These are phyloP conservation scores for Dittrichia graveolens DNA, from an alignment of 129 eudicot species.

Conservation along the genomic window DNA sequence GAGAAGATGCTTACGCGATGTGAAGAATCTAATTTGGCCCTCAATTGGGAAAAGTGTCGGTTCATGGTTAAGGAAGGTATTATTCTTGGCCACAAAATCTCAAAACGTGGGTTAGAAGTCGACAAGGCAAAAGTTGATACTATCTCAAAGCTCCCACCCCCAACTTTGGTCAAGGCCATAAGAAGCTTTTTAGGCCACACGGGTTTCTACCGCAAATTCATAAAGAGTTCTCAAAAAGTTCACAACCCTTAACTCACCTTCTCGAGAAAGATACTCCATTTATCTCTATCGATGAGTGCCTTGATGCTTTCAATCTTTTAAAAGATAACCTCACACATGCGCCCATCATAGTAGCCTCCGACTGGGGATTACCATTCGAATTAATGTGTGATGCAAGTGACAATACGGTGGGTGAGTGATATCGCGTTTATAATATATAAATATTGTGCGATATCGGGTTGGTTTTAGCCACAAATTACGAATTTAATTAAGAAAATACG, in stretches of 20 bases:
- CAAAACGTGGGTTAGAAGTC: no score
- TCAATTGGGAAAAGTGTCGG: no score
- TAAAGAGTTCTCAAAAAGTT: conserved; percentile 6
- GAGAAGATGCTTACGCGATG: no score
- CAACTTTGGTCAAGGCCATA: not conserved
- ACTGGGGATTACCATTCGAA: not conserved
- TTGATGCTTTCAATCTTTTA: not conserved
- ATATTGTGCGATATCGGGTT: no score
- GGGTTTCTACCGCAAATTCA: not conserved
- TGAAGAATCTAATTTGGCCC: no score
- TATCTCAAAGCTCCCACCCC: not conserved
- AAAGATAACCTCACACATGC: not conserved
- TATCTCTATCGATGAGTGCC: not conserved
- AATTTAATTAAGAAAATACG: no score
- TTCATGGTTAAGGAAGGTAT: no score
- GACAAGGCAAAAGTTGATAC: not conserved
- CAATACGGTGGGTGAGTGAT: not conserved
- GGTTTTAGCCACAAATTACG: no score
- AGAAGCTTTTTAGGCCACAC: not conserved
- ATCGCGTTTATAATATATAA: no score
- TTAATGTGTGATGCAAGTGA: not conserved
- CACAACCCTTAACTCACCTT: not conserved
- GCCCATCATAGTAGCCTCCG: not conserved
- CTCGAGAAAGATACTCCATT: no score
- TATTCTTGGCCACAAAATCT: no score